Conservation (phyloP, 768 basidiomycete genomes). For the Mycena indigotica region DNA sequence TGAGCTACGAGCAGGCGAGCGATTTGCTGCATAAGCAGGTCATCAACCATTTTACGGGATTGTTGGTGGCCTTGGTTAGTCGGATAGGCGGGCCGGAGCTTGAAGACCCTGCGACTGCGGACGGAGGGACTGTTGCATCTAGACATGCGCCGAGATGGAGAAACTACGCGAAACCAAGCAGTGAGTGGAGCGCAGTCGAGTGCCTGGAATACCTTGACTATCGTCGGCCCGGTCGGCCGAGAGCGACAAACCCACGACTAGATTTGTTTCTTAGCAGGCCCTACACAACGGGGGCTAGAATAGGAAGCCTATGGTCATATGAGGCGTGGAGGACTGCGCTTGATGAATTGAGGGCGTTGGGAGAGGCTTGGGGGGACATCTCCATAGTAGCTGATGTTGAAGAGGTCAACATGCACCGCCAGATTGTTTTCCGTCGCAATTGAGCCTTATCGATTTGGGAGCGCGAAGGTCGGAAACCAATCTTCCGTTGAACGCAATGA, state of each 20-base stretch:
- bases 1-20: conserved; percentile 54
- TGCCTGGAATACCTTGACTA: conserved; percentile 58
- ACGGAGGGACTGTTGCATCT: conserved; percentile 45
- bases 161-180: conserved; percentile 39
- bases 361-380: conserved; percentile 53
- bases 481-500: no score
- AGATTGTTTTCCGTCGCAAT: conserved; percentile 8
- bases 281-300: conserved; percentile 53
- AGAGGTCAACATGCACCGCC: conserved; percentile 10
- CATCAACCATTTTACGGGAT: conserved; percentile 65
- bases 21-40: conserved; percentile 70
- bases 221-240: conserved; percentile 34
- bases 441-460: no score
- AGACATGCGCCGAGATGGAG: conserved; percentile 59
- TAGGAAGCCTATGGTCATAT: conserved; percentile 76
- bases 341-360: conserved; percentile 48
- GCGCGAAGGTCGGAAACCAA: no score
- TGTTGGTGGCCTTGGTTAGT: conserved; percentile 60
- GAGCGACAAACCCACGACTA: conserved; percentile 45
- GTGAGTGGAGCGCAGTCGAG: conserved; percentile 56
- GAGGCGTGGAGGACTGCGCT: conserved; percentile 65
- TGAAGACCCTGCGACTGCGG: conserved; percentile 28
- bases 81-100: conserved; percentile 55
- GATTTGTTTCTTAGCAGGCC: conserved; percentile 55
- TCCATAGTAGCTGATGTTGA: conserved; percentile 43